Percentiles rank a stretch among this genome's conserved stretches.
These are phyloP conservation scores for Sesbania bispinosa DNA, from an alignment of 306 rosid species.

Conservation along the genomic window DNA sequence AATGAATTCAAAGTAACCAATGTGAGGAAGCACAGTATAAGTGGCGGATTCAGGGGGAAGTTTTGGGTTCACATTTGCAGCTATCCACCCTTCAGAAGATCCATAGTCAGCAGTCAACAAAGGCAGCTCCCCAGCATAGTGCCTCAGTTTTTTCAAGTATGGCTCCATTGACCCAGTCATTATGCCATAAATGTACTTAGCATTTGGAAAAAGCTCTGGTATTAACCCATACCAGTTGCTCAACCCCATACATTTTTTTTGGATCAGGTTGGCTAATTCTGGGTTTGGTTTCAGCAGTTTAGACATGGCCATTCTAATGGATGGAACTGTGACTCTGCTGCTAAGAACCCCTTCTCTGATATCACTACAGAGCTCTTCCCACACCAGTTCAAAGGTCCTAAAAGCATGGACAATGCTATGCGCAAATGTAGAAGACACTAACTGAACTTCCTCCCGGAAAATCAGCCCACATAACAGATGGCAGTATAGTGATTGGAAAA, in stretches of 20 bases:
- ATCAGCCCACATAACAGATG: constrained; percentile 82
- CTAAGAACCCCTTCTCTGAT: constrained; percentile 63
- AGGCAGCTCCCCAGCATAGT: constrained; percentile 75
- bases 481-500: constrained; percentile 82
- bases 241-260: constrained; percentile 51
- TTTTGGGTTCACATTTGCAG: constrained; percentile 70
- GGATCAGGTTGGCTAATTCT: constrained; percentile 54
- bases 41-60: constrained; percentile 66
- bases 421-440: constrained; percentile 72
- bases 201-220: constrained; percentile 83
- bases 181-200: constrained; percentile 75
- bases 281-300: constrained; percentile 75
- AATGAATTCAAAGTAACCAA: constrained; percentile 85
- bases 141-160: constrained; percentile 74
- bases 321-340: constrained; percentile 48
- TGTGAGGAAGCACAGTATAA: constrained; percentile 75
- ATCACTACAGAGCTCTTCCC: constrained; percentile 81
- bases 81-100: constrained; percentile 96
- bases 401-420: constrained; percentile 83
- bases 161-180: constrained; percentile 99
- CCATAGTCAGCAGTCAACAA: constrained; percentile 89
- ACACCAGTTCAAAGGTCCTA: constrained; percentile 68
- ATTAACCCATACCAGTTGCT: constrained; percentile 90
- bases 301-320: constrained; percentile 56
- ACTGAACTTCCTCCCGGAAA: constrained; percentile 59